Base-by-base conservation (phyloP, 2,329 filamentous ascomycete species). In the Alternaria solani region DNA sequence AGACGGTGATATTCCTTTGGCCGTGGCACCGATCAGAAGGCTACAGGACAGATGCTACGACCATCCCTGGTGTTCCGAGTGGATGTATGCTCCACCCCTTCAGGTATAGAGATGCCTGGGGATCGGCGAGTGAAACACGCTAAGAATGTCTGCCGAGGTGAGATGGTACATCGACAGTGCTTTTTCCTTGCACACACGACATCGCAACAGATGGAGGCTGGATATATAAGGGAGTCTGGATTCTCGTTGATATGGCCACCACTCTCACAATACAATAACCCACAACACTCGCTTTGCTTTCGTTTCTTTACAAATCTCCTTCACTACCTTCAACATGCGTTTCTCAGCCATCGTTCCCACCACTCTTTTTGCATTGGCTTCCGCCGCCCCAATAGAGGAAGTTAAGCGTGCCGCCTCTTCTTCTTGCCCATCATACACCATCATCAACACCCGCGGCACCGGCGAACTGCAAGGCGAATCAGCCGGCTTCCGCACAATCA, bases 401-500 rank as follows among this genome's bases (percentile, higher is more conserved):
- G 18, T 41, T 18, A 23, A 20, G 38, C 38, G 38, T 9, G 38
- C 67, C 11, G 57, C 14, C 16, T 63, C 56, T 14, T 11, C 52
- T 7, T 32, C 53, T 26, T 70, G 66, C 55, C 55, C 65, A 0
- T 69, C 68, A 5, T 69, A 69, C 61, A 69, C 68, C 41, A 68
- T 71, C 51, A 69, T 69, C 58, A 66, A 69, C 57, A 71, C 68
- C 3, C 68, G 68, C 20, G 66, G 66, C 28, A 71, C 66, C 25
- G 56, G 63, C n/a, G 67, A 71, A 44, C 3, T 30, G 26, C 66
- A 71, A 47, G 65, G 65, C 6, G 51, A 44, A 3, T 69, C 66
- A 7, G 14, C 58, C 0, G 73, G 70, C 23, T 78, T 78, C 67
- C 59, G 59, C n/a, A 77, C 73, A 23, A 78, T 79, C 71, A 78